These are phyloP conservation scores for Fusarium agapanthi DNA, from an alignment of 2,329 filamentous ascomycete species.

Conservation along the genomic window DNA sequence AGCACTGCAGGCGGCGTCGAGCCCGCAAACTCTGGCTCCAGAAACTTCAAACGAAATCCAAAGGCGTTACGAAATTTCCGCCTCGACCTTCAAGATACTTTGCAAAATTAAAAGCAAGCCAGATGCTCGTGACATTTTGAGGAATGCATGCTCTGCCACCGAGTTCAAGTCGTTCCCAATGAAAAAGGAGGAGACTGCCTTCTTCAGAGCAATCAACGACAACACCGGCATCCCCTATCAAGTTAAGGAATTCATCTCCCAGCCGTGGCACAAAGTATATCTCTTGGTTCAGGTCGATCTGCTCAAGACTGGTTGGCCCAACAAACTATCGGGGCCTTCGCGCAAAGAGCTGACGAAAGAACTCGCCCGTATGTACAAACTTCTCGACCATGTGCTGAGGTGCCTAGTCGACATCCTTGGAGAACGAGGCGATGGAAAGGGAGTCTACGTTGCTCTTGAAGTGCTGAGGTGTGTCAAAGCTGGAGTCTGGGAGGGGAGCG, in stretches of 20 bases:
- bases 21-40: neutral
- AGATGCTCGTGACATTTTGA: slow-evolving; percentile 47
- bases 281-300: slow-evolving; percentile 79
- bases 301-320: slow-evolving; percentile 68
- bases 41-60: slow-evolving; percentile 42
- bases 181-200: slow-evolving; percentile 45
- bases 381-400: slow-evolving; percentile 48
- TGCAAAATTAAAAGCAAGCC: slow-evolving; percentile 40
- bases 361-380: slow-evolving; percentile 43
- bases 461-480: slow-evolving; percentile 80
- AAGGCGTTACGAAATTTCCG: slow-evolving; percentile 47
- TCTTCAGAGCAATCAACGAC: slow-evolving; percentile 52
- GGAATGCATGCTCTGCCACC: slow-evolving; percentile 49
- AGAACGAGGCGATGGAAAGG: slow-evolving; percentile 65
- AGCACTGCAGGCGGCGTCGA: neutral
- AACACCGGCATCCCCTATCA: slow-evolving; percentile 51
- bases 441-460: slow-evolving; percentile 75
- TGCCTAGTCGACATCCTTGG: slow-evolving; percentile 52
- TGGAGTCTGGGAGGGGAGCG: slow-evolving; percentile 81
- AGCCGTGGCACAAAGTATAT: slow-evolving; percentile 77
- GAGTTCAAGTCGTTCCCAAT: slow-evolving; percentile 52
- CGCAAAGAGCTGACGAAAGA: slow-evolving; percentile 48
- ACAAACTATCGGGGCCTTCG: slow-evolving; percentile 50
- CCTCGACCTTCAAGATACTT: slow-evolving; percentile 45
- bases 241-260: slow-evolving; percentile 55